These are phyloP conservation scores for Penicillium argentinense DNA, from an alignment of 495 filamentous ascomycete species.

Conservation along the genomic window DNA sequence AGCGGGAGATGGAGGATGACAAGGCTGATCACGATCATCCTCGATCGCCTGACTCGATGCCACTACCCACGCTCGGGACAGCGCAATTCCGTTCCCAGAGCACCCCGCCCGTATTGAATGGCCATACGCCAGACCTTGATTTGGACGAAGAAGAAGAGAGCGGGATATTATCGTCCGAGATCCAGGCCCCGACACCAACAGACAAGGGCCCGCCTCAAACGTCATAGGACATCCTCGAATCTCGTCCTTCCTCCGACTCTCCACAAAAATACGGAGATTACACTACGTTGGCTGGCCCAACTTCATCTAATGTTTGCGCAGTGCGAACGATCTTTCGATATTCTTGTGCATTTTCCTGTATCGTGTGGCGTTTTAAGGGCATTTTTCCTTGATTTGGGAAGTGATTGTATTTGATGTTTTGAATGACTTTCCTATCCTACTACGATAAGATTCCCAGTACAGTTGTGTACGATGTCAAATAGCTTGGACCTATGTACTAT, in stretches of 20 bases:
- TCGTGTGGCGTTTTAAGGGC: neutral
- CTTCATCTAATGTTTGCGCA: neutral
- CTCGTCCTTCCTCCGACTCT: neutral
- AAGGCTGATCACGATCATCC: slow-evolving; percentile 11
- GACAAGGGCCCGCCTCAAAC: slow-evolving; percentile 6
- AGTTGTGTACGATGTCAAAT: slow-evolving; percentile 3
- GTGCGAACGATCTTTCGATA: neutral
- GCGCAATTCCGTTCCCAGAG: slow-evolving; percentile 37
- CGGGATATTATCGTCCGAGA: slow-evolving; percentile 5
- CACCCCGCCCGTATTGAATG: slow-evolving; percentile 39
- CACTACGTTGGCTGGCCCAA: neutral
- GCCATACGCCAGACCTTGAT: slow-evolving; percentile 11
- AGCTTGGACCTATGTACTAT: slow-evolving; percentile 1
- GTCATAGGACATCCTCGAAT: slow-evolving; percentile 5
- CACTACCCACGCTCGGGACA: slow-evolving; percentile 22
- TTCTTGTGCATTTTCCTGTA: neutral
- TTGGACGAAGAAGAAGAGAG: slow-evolving; percentile 12
- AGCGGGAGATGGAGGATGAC: slow-evolving; percentile 21
- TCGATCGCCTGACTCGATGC: slow-evolving; percentile 17
- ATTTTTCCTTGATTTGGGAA: neutral
- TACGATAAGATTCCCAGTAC: slow-evolving; percentile 12
- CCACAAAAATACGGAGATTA: neutral
- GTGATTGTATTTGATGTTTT: neutral
- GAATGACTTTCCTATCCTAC: too few relatives aligned
- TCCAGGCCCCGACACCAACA: slow-evolving; percentile 3